phyloP scores from a whole-genome alignment of 257 asterid genomes.

The Buddleja alternifolia region DNA sequence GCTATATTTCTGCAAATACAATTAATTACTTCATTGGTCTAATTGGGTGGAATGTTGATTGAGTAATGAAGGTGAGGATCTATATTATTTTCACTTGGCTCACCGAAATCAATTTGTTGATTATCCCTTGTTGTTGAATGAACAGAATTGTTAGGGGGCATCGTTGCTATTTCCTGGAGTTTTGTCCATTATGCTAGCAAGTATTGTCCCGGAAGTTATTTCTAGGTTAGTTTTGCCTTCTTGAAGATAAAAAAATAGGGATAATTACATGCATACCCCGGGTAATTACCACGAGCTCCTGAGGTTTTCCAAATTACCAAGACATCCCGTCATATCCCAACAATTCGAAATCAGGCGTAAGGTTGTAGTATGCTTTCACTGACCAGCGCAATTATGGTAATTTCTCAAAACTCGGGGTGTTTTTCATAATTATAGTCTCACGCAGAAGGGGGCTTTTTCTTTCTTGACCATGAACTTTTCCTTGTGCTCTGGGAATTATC shows the following conservation, averaged over 20 bases:
- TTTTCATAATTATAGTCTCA: too few species aligned
- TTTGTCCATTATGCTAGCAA: neutral
- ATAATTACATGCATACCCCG: too few species aligned
- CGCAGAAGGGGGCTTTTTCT: neutral
- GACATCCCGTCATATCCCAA: too few species aligned
- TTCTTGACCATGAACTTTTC: neutral
- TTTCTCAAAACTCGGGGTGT: too few species aligned
- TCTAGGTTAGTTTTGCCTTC: neutral
- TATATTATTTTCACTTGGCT: neutral
- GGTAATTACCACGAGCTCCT: too few species aligned
- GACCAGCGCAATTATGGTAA: too few species aligned
- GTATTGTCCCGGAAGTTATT: neutral
- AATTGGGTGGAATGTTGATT: neutral
- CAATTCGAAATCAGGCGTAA: too few species aligned
- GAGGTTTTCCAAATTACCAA: too few species aligned
- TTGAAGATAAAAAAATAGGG: neutral
- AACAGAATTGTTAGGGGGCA: neutral
- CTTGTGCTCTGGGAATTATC: conserved; percentile 5
- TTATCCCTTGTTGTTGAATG: neutral
- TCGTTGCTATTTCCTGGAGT: conserved; percentile 17
- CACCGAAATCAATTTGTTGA: neutral
- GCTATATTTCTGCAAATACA: neutral
- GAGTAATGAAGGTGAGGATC: conserved; percentile 26
- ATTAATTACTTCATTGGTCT: neutral
- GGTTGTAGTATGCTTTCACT: too few species aligned